Evolutionary conservation across 345 rosid genomes (phyloP).

Genomic region (Eucalyptus cloeziana): DNA sequence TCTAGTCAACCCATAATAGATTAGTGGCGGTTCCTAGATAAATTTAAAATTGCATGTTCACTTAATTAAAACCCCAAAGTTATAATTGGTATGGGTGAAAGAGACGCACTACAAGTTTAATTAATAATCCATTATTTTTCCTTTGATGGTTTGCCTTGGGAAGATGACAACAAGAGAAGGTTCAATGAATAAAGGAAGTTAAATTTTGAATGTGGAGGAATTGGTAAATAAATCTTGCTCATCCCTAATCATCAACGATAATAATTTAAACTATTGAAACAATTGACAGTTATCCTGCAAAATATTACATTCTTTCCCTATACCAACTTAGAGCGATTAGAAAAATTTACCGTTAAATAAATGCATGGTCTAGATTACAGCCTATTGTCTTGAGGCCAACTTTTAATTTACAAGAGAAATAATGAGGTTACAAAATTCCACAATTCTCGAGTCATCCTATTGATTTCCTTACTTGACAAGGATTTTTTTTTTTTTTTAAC

Average conservation of each 20-base stretch:
- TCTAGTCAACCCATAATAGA: neutral
- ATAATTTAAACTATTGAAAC: neutral
- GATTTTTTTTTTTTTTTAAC: neutral
- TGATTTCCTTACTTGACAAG: neutral
- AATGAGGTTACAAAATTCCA: constrained; percentile 11
- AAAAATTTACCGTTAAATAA: neutral
- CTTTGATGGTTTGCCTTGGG: neutral
- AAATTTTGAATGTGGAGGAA: neutral
- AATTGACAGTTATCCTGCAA: neutral
- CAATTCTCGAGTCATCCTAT: neutral
- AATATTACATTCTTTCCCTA: neutral
- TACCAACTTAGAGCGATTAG: neutral
- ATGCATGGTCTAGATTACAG: neutral
- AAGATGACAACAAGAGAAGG: neutral
- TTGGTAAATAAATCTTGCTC: neutral
- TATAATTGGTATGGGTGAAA: rapidly evolving
- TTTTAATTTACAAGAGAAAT: neutral
- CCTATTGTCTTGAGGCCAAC: neutral
- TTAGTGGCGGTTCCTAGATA: rapidly evolving
- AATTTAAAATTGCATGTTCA: neutral
- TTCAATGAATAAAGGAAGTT: neutral
- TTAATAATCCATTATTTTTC: neutral
- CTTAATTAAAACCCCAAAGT: neutral
- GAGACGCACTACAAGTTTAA: neutral
- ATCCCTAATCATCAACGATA: neutral